phyloP scores from a whole-genome alignment of 2,329 filamentous ascomycete genomes.

The Hymenotorrendiella dingleyae region DNA sequence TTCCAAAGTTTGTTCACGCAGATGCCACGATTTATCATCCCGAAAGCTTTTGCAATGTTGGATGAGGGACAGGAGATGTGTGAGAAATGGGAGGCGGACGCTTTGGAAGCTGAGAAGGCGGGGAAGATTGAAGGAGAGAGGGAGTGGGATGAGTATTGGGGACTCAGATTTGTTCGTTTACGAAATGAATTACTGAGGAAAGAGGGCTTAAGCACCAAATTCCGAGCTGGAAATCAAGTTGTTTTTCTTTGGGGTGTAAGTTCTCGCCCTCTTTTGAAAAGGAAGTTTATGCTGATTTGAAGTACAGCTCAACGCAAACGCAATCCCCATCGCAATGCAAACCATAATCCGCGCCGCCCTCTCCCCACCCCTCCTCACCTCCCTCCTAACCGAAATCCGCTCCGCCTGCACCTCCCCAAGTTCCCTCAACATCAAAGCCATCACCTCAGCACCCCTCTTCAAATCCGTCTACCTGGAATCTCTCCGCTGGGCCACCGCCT shows the following conservation, averaged over 20 bases:
- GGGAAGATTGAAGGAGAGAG: slow-evolving; percentile 4
- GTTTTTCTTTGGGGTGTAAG: slow-evolving; percentile 16
- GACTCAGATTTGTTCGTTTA: slow-evolving; percentile 8
- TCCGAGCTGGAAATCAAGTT: slow-evolving; percentile 10
- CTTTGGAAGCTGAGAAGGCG: slow-evolving; percentile 8
- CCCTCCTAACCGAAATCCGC: slow-evolving; percentile 6
- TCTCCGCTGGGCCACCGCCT: slow-evolving; percentile 15
- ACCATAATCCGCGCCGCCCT: slow-evolving; percentile 6
- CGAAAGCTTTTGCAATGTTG: slow-evolving; percentile 12
- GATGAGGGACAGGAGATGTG: slow-evolving; percentile 10
- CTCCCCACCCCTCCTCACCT: slow-evolving; percentile 3
- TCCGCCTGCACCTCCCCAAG: not conserved
- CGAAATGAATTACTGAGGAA: slow-evolving; percentile 7
- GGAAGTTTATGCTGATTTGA: not conserved
- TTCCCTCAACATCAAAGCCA: slow-evolving; percentile 4
- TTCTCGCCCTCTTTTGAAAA: not conserved
- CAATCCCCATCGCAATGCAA: slow-evolving; percentile 14
- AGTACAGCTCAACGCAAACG: slow-evolving; percentile 10
- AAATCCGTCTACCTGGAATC: slow-evolving; percentile 12
- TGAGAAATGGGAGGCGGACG: slow-evolving; percentile 11
- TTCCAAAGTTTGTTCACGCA: slow-evolving; percentile 11
- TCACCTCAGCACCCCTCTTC: slow-evolving; percentile 6
- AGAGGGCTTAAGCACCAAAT: slow-evolving; percentile 7
- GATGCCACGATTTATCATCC: slow-evolving; percentile 16
- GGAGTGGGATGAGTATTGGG: slow-evolving; percentile 15